Percentiles rank a stretch among this genome's conserved stretches.
Evolutionary conservation across 2,329 filamentous ascomycete genomes (phyloP).

Genomic region (Madurella fahalii): DNA sequence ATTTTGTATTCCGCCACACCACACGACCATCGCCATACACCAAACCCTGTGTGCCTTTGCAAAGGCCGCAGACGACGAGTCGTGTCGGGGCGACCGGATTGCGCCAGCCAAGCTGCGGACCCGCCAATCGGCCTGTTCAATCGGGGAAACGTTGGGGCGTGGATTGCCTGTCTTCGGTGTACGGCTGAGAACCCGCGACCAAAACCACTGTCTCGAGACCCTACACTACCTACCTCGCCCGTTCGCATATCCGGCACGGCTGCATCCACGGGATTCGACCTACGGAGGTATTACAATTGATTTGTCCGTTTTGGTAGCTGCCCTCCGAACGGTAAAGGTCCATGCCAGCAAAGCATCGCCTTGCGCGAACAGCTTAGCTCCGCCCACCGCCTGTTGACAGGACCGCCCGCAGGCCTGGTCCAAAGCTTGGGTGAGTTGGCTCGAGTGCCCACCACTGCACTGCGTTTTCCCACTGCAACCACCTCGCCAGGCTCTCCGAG

Average conservation of each 20-base stretch:
- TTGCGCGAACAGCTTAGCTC: slow-evolving; percentile 14
- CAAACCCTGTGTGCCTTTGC: slow-evolving; percentile 21
- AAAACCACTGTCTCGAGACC: slow-evolving; percentile 5
- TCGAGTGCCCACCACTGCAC: slow-evolving; percentile 10
- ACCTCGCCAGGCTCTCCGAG: not conserved
- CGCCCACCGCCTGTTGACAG: slow-evolving; percentile 15
- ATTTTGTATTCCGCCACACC: slow-evolving; percentile 19
- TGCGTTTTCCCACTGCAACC: not conserved
- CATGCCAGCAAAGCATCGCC: slow-evolving; percentile 11
- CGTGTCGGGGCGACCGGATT: slow-evolving; percentile 23
- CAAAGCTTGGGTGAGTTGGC: slow-evolving; percentile 17
- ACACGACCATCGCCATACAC: slow-evolving; percentile 22
- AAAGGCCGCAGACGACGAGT: slow-evolving; percentile 25
- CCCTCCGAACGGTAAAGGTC: slow-evolving; percentile 8
- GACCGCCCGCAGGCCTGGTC: slow-evolving; percentile 4
- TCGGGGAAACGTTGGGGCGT: not conserved
- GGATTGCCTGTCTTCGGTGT: slow-evolving; percentile 4
- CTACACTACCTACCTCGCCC: not conserved
- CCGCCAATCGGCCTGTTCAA: slow-evolving; percentile 4
- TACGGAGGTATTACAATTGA: slow-evolving; percentile 6
- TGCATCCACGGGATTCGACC: slow-evolving; percentile 1
- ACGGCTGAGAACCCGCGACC: not conserved
- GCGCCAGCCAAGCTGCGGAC: slow-evolving; percentile 7
- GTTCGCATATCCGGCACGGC: slow-evolving; percentile 10
- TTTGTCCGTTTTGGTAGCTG: slow-evolving; percentile 8